phyloP scores from a whole-genome alignment of 768 basidiomycete species.

The Dioszegia aurantiaca region DNA sequence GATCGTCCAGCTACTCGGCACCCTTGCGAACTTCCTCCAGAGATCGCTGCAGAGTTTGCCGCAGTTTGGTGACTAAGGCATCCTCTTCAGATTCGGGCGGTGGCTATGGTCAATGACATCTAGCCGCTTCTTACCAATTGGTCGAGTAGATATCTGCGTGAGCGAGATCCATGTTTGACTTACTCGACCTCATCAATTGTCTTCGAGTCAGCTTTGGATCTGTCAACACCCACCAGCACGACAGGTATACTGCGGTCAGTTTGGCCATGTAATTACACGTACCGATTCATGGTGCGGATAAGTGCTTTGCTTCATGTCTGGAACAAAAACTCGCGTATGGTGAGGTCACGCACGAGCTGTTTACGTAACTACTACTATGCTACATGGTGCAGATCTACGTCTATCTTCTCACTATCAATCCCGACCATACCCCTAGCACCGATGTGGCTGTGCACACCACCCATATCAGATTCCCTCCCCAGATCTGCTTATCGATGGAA shows the following conservation, averaged over 20 bases:
- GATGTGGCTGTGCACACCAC: slow-evolving; percentile 13
- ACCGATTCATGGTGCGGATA: too few species aligned
- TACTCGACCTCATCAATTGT: slow-evolving; percentile 46
- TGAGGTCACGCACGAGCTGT: background rate
- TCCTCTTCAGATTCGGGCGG: slow-evolving; percentile 42
- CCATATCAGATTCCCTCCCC: slow-evolving; percentile 40
- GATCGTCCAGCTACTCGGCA: slow-evolving; percentile 25
- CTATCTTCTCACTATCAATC: background rate
- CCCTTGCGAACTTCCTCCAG: slow-evolving; percentile 36
- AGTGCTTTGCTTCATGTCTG: too few species aligned
- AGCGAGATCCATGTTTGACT: slow-evolving; percentile 4
- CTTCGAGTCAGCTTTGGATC: slow-evolving; percentile 12
- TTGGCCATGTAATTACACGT: background rate
- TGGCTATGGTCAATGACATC: slow-evolving; percentile 20
- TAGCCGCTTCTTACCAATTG: slow-evolving; percentile 22
- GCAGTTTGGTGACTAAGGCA: slow-evolving; percentile 30
- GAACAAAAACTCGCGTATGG: too few species aligned
- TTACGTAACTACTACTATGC: background rate
- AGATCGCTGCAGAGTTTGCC: slow-evolving; percentile 28
- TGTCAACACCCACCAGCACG: slow-evolving; percentile 29
- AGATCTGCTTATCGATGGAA: slow-evolving; percentile 32
- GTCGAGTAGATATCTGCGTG: slow-evolving; percentile 37
- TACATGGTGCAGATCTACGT: background rate
- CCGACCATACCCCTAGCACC: slow-evolving; percentile 2
- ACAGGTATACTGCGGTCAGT: slow-evolving; percentile 29